Base-by-base conservation (phyloP, 768 basidiomycete genomes). In the Leccinum variicolor region DNA sequence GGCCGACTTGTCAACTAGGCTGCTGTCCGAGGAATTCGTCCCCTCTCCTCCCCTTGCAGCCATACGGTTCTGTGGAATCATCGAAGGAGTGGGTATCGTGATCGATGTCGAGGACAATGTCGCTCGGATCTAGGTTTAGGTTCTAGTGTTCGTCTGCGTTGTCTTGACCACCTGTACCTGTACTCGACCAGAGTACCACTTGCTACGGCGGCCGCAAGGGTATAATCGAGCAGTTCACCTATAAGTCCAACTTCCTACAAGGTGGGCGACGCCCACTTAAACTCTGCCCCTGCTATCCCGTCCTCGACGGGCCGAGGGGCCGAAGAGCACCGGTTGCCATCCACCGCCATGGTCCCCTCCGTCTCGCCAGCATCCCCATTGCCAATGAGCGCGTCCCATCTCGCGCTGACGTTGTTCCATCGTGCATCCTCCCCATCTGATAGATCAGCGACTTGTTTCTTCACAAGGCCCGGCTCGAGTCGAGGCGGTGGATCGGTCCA, bases 401-500 rank as follows among this genome's bases (percentile, higher is more conserved):
- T 75, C 3, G 75, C 76, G 25, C 81, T 79, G 1, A 86, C 74
- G 50, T 84, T 79, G 10, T 80, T 76, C 83, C 83, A 86, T 28
- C 71, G 69, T 1, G 52, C 6, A 14, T 70, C 66, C 47, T 76
- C 75, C 0, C 64, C 66, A 6, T 71, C 65, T 10, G 54, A 54
- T 8, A 57, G 15, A 17, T 21, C 45, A 7, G 21, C 4, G 36
- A 70, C 68, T 17, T 62, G 64, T 10, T 78, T 82, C 73, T 77
- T 80, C 8, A 85, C 70, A 6, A 85, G 74, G 7, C 89, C 89
- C 14, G 81, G 72, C 68, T 83, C 81, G 10, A 88, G 75, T 0
- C 72, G 72, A 17, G 89, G 89, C 5, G 80, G 77, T 7, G 81
- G 75, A n/a, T 77, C 77, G 0, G 77, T 83, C 90, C 90, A 92